These are phyloP conservation scores for Phaeodactylum tricornutum DNA, from an alignment of 108 stramenopile genomes.

Conservation along the genomic window DNA sequence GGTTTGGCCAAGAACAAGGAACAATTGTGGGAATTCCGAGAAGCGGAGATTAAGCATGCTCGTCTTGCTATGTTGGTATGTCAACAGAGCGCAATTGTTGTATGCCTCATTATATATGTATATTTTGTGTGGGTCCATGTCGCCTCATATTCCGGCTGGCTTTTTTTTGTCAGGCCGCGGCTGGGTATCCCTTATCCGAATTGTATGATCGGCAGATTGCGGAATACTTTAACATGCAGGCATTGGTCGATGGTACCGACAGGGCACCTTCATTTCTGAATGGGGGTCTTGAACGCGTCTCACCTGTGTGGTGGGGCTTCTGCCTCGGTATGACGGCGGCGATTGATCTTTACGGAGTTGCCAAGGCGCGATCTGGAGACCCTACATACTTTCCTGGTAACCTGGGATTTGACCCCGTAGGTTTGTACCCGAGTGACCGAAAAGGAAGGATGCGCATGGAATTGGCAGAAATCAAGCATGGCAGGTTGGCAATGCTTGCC, in stretches of 20 bases:
- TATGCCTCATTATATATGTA: background rate
- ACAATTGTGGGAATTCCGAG: slow-evolving; percentile 45
- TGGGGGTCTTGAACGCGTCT: slow-evolving; percentile 61
- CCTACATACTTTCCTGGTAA: slow-evolving; percentile 55
- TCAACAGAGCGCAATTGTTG: background rate
- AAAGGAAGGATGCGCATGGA: slow-evolving; percentile 53
- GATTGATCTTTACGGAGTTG: slow-evolving; percentile 50
- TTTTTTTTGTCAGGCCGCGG: slow-evolving; percentile 32
- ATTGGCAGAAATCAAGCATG: slow-evolving; percentile 82
- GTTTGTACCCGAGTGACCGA: slow-evolving; percentile 50
- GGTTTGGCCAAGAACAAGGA: slow-evolving; percentile 43
- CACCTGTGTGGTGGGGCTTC: slow-evolving; percentile 65
- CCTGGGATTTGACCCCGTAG: slow-evolving; percentile 77
- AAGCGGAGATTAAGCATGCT: slow-evolving; percentile 85
- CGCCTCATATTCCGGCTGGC: background rate
- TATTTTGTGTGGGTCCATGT: too few species aligned
- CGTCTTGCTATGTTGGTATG: slow-evolving; percentile 74
- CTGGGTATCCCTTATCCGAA: slow-evolving; percentile 78
- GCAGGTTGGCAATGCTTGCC: slow-evolving; percentile 74
- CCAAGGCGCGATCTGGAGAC: slow-evolving; percentile 20
- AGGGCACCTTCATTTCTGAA: slow-evolving; percentile 65
- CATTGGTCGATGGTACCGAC: slow-evolving; percentile 43
- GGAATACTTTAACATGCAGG: slow-evolving; percentile 24
- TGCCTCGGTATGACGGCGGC: slow-evolving; percentile 63
- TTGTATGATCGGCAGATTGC: slow-evolving; percentile 59